Evolutionary conservation across 176 grass and related monocot species (phyloP), one percentile per base, ranked within the genome.

Genomic region (Saccharum officinarum): DNA sequence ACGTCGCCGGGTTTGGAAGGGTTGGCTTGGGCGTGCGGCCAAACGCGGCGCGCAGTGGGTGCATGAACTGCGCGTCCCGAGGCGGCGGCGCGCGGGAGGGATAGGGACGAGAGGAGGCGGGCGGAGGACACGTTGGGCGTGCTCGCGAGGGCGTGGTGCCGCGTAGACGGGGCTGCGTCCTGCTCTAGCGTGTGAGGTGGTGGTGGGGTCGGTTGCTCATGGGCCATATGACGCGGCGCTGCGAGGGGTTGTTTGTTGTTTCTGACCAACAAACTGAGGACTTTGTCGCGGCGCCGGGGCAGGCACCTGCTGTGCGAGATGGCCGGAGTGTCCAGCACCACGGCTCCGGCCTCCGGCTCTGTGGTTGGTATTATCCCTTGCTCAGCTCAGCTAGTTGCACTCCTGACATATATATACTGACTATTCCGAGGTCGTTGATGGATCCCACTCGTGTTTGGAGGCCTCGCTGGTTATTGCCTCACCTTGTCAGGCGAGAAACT

Each of bases 61-160:
- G 57, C 71, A 46, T 38, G 47, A 67, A 38, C 12, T 28, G 79
- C 17, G 82, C 78, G 12, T 46, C 23, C 75, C 75, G 54, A 75
- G 71, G 69, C 31, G 33, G 46, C 47, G 61, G 22, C 10, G 82
- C 0, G 44, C 3, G 8, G 23, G 26, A 30, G 45, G 1, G 26
- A 75, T 22, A 8, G 44, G 71, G 80, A 49, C 70, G 80, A 71
- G 14, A 0, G 9, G 87, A 12, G 36, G 22, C 12, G 73, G 75
- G 6, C 14, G 55, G 68, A 68, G 65, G 80, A 84, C 85, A 81
- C 89, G 88, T 84, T 44, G 4, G 22, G 30, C 22, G 26, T 22
- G 17, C 13, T 7, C 37, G 45, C 50, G 78, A 69, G 50, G 37
- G 49, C 78, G 77, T 10, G 54, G 54, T 80, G 86, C 88, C 91